Base-by-base conservation (phyloP, 140 eudicot species). In the Bidens hawaiensis region DNA sequence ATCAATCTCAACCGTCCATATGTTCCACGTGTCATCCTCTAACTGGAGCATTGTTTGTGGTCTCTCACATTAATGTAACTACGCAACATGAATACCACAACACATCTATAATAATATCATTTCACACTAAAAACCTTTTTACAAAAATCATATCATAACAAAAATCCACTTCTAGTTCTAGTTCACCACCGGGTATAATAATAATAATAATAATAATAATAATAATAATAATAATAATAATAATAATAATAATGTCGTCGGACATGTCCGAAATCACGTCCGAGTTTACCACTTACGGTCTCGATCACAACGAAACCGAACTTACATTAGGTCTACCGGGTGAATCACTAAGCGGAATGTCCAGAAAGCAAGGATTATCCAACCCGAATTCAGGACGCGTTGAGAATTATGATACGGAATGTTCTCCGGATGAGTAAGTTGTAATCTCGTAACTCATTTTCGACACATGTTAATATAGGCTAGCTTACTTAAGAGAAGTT, bases 251-350 rank as follows among this genome's bases (percentile, higher is more conserved):
- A 52, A 52, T 52, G 78, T 58, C 78, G 53, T 66, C 73, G 56
- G 67, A 55, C 18, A 64, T 53, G 60, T 63, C 72, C 3, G 47
- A 31, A 64, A 15, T 51, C 52, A 64, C 60, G 42, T 64, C 51
- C 28, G 64, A 58, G 45, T 0, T 41, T 18, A 73, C 60, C 27
- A 56, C 54, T 22, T 33, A 64, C 23, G 62, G 26, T 3, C 57
- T 50, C 16, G 23, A 22, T 51, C 58, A 22, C 33, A 51, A 12
- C n/a, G 73, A 65, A 65, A 73, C 78, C 0, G 78, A 65, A 42
- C 78, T 73, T 7, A 57, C 74, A 6, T 65, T 73, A 60, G 63
- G 78, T 28, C 66, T 73, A 60, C 74, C 78, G 14, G 78, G 78
- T 1, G 64, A 65, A 46, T 60, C 62, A 28, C 73, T 63, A 18